Evolutionary conservation across 306 rosid species (phyloP), one percentile per base, ranked within the genome.

Genomic region (Medicago ruthenica): DNA sequence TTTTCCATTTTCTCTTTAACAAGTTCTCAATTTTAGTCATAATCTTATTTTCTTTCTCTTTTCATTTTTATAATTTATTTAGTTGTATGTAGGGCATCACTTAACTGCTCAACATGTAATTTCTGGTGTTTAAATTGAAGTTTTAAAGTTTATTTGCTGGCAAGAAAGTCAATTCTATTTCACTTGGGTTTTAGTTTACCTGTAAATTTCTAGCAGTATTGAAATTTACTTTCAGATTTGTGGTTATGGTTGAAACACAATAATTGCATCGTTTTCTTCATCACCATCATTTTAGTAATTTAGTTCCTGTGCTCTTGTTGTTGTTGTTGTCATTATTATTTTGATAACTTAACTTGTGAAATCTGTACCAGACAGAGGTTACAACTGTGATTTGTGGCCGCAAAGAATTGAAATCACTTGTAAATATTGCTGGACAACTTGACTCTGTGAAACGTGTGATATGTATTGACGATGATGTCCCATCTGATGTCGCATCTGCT

Each of bases 301-400:
- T 31, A 8, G 34, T 42, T 75, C 60, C 17, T 61, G 50, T 60
- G 64, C 34, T 73, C 13, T 22, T 71, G 34, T 10, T 9, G 6
- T 14, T 68, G n/a, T 10, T 70, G 8, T 59, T 5, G 10, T 21
- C 13, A 6, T 31, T 9, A 15, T 13, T 68, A 7, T 31, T 7
- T 61, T 14, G 2, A 17, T 62, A 15, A 61, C 9, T 36, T 50
- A 8, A 76, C 64, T 67, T 66, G 65, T 44, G 54, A 72, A 82
- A 57, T 68, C 54, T 67, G 50, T 80, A 80, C 80, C 96, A 95
- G 99, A 95, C 98, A 54, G 97, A 90, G 85, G 98, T 79, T 81
- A 81, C 93, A 15, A 90, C 98, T 67, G 97, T 96, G 80, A 88
- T 96, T 61, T 96, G 97, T 84, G 98, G 93, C 82, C 76, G 82